Conservation (phyloP, 768 basidiomycete species). For the Mycena haematopus region DNA sequence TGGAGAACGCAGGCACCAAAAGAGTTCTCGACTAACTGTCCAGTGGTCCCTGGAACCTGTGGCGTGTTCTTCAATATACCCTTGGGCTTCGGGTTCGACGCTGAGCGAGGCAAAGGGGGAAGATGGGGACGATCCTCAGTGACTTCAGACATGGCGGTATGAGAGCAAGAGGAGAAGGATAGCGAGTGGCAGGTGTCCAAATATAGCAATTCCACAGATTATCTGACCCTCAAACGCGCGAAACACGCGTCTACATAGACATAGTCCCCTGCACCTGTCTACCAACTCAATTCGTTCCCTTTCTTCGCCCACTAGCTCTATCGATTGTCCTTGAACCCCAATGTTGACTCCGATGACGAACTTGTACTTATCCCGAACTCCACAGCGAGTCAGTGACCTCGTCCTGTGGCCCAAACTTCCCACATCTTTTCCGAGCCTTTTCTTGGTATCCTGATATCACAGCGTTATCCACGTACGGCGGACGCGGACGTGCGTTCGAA, state of each 20-base stretch:
- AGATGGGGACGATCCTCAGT: conserved; percentile 50
- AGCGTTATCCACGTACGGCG: background rate
- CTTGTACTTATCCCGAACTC: background rate
- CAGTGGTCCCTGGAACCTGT: conserved; percentile 45
- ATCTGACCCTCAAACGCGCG: background rate
- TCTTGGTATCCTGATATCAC: background rate
- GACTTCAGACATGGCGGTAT: conserved; percentile 35
- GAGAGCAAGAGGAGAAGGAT: conserved; percentile 1
- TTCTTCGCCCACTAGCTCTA: background rate
- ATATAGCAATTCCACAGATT: conserved; percentile 8
- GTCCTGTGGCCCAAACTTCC: no score
- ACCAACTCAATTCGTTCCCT: background rate
- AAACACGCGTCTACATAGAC: background rate
- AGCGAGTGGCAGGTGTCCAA: conserved; percentile 10
- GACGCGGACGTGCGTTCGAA: background rate
- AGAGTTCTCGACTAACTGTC: conserved; percentile 53
- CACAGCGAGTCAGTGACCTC: background rate
- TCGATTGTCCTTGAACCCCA: no score
- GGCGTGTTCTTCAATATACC: conserved; percentile 89
- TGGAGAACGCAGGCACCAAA: conserved; percentile 1
- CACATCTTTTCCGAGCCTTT: background rate
- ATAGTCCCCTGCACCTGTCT: background rate
- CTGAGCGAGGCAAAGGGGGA: conserved; percentile 64
- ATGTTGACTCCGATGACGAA: no score
- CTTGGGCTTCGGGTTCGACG: conserved; percentile 77